Evolutionary conservation across 2,329 filamentous ascomycete species (phyloP).

Genomic region (Emmonsiellopsis sp.): DNA sequence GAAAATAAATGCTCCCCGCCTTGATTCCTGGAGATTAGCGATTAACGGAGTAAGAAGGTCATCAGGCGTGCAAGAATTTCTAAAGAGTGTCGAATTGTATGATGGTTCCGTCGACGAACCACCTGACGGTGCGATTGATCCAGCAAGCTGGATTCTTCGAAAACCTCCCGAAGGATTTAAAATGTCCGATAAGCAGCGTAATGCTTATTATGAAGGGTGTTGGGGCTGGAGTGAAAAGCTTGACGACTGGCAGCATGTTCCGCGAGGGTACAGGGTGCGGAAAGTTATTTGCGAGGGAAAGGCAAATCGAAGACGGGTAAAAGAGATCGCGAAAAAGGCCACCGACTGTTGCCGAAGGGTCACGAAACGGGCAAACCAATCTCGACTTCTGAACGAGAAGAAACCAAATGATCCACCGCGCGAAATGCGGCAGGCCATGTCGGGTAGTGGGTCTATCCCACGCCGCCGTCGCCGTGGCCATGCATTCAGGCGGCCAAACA

Average conservation of each 20-base stretch:
- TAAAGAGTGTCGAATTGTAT: constrained; percentile 23
- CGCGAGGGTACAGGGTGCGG: constrained; percentile 26
- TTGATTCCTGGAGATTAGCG: constrained; percentile 31
- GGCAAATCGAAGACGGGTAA: constrained; percentile 24
- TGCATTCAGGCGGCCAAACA: not conserved
- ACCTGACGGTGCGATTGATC: constrained; percentile 29
- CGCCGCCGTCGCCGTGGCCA: not conserved
- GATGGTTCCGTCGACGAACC: constrained; percentile 29
- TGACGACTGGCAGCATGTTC: constrained; percentile 29
- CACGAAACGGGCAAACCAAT: constrained; percentile 5
- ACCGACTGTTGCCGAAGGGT: constrained; percentile 11
- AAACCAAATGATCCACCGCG: not conserved
- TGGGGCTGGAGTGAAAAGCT: constrained; percentile 31
- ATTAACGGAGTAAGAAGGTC: constrained; percentile 25
- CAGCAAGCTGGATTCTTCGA: constrained; percentile 31
- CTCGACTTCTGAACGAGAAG: not conserved
- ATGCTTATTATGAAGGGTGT: constrained; percentile 31
- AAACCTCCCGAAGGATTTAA: constrained; percentile 30
- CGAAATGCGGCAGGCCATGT: constrained; percentile 2
- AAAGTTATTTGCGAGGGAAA: constrained; percentile 27
- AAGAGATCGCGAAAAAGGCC: constrained; percentile 18
- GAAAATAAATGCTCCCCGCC: constrained; percentile 18
- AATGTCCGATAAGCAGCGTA: constrained; percentile 25
- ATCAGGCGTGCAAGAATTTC: constrained; percentile 19
- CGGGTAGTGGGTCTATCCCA: constrained; percentile 7